Base-by-base conservation (phyloP, 225 moss, liverwort and hornwort genomes). In the Bryum argenteum region DNA sequence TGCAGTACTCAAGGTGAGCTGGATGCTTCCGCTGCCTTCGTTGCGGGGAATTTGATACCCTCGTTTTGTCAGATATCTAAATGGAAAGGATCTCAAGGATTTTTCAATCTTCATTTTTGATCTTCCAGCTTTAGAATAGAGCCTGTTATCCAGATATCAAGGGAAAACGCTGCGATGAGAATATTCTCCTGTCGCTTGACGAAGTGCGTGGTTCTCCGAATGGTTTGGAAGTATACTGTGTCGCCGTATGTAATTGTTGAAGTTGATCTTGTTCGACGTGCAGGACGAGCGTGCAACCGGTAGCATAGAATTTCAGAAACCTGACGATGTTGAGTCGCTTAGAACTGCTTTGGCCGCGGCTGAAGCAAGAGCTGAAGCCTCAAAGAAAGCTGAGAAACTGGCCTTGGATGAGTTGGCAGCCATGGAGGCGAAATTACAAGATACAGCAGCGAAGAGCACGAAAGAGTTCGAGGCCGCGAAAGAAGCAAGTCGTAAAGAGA, bases 321-420 rank as follows among this genome's bases (percentile, higher is more conserved):
- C 75, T 28, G 71, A 83, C 43, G 86, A 91, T 73, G 58, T 80
- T 69, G 80, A 77, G 41, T 76, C 77, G 56, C 89, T 94, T 50
- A 85, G 79, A 86, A 83, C 75, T 77, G 88, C 91, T 21, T 73
- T 91, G 80, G 77, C 82, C 65, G 87, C 80, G 54, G 80, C 85
- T 57, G 89, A 93, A 80, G 80, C 78, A 63, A 82, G 88, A 73
- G 83, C 88, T 10, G 72, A 74, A 51, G 83, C 81, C 73, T 81
- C 86, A 69, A 80, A 89, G 70, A 80, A 84, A 65, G 81, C 84
- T 57, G 84, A 79, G 66, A 71, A 42, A 60, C 75, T 87, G 52
- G 88, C 86, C 33, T 65, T 88, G 54, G 79, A 90, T 69, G 75
- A 82, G 52, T 65, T 84, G 64, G 82, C 81, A 50, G 75, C 77